These are phyloP conservation scores for Alliaria petiolata DNA, from an alignment of 345 rosid genomes.

Conservation along the genomic window DNA sequence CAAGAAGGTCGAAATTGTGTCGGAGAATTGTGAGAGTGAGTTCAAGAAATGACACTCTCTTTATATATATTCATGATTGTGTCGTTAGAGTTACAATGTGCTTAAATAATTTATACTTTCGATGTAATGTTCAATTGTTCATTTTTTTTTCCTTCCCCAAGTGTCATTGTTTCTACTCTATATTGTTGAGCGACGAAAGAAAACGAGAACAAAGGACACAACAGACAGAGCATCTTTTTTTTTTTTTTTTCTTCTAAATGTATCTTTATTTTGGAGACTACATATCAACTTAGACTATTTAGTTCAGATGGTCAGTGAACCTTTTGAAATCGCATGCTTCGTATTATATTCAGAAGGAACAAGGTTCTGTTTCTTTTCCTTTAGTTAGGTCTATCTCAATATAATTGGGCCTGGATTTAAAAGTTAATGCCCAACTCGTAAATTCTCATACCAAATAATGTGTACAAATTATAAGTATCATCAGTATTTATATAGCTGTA, in stretches of 20 bases:
- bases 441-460: not conserved
- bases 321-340: too few relatives aligned
- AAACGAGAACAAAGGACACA: slow-evolving; percentile 12
- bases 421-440: not conserved
- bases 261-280: not conserved
- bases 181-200: slow-evolving; percentile 8
- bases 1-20: slow-evolving; percentile 36
- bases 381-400: not conserved
- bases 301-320: not conserved
- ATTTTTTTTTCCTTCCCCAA: not conserved
- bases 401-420: not conserved
- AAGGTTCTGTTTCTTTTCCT: not conserved
- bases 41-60: slow-evolving; percentile 28
- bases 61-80: slow-evolving; percentile 12
- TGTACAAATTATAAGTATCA: too few relatives aligned
- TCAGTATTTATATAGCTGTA: too few relatives aligned
- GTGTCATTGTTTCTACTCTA: slow-evolving; percentile 3
- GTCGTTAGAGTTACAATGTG: slow-evolving; percentile 23
- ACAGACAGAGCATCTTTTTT: not conserved
- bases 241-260: not conserved
- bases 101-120: slow-evolving; percentile 7
- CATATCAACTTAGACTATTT: not conserved
- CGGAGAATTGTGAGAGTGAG: slow-evolving; percentile 44
- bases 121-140: slow-evolving; percentile 23
- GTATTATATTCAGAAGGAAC: not conserved